Base-by-base conservation (phyloP, 2,329 filamentous ascomycete genomes). In the Aspergillus luchuensis region DNA sequence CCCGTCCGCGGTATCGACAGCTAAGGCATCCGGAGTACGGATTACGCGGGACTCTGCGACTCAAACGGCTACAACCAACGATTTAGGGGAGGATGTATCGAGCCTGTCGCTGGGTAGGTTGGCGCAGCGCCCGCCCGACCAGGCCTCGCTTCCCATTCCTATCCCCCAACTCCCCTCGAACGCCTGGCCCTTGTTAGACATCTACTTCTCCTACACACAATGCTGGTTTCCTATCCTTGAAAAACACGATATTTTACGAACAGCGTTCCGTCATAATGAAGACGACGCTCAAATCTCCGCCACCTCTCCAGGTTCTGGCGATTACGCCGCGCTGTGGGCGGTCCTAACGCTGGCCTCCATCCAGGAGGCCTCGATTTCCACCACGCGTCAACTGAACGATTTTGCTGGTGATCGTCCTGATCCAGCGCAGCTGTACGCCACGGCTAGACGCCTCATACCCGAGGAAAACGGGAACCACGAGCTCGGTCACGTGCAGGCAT, bases 181-280 rank as follows among this genome's bases (percentile, higher is more conserved):
- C 56, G 69, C 71, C 25, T 75, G 74, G 72, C 79, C 82, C 2
- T 80, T 92, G 4, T 77, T 92, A 41, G 88, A 92, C 65, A 82
- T 89, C 4, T 92, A 91, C 71, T 90, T 91, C 61, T 85, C 89
- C 1, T 91, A 91, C 67, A 91, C 88, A 0, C 89, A 92, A 71
- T 87, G 84, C 56, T 93, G 90, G 90, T 81, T 93, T 25, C 90
- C 90, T 0, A 87, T 93, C 25, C 79, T 89, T 10, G 87, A 91
- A 64, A 89, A 87, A 63, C 84, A 89, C 52, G 82, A 84, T 45
- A 78, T 91, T 4, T 77, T 89, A 30, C 82, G 82, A 25, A 86
- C 85, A 33, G 73, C 72, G 13, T 75, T 72, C 39, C 72, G 70
- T 36, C 72, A 74, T 28, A 66, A 68, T 13, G 70, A 74, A 62